phyloP scores from a whole-genome alignment of 495 filamentous ascomycete species.

The Thermothielavioides terrestris region DNA sequence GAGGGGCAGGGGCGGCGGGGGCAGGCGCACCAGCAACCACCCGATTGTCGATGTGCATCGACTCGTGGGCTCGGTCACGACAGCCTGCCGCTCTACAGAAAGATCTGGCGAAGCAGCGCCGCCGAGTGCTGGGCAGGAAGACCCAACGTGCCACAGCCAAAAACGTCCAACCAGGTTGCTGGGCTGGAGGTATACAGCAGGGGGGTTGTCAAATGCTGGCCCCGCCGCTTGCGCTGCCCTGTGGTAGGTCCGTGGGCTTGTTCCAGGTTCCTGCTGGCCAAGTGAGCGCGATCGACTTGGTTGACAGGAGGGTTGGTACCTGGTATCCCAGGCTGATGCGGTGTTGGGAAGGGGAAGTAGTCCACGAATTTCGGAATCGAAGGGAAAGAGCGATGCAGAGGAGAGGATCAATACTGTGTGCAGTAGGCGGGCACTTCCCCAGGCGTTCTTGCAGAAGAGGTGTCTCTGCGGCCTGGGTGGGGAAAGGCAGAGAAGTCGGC shows the following conservation, averaged over 20 bases:
- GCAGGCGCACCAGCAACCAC: background rate
- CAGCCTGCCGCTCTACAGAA: background rate
- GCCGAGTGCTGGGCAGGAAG: background rate
- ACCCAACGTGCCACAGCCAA: background rate
- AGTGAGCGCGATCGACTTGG: too few relatives aligned
- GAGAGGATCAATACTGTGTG: background rate
- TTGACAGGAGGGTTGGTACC: background rate
- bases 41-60: slow-evolving; percentile 6
- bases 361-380: background rate
- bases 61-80: background rate
- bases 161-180: background rate
- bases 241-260: too few relatives aligned
- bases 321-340: too few relatives aligned
- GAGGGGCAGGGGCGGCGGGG: background rate
- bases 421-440: background rate
- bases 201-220: background rate
- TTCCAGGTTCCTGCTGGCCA: too few relatives aligned
- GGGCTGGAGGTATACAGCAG: background rate
- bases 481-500: background rate
- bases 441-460: background rate
- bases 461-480: background rate
- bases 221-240: background rate
- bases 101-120: background rate
- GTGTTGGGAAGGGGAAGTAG: slow-evolving; percentile 3
- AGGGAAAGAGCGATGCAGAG: background rate